Base-by-base conservation (phyloP, 441 rosid species). In the Populus hybrid region DNA sequence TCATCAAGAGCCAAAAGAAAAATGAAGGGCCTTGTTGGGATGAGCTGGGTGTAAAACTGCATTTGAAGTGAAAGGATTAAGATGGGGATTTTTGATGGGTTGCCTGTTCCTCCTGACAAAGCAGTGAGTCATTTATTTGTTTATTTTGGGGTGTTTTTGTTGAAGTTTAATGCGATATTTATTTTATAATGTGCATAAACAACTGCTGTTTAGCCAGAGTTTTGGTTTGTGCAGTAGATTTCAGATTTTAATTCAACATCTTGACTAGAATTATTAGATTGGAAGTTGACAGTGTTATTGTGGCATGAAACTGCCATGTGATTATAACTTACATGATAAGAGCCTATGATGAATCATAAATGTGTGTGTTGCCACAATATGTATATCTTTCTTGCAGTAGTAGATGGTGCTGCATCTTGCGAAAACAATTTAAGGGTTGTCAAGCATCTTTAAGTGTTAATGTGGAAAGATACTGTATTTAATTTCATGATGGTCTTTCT, bases 41-140 rank as follows among this genome's bases (percentile, higher is more conserved):
- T 84, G 85, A 78, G 74, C 70, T 85, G 83, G 75, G 81, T 81
- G 74, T 36, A 68, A 23, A 42, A 71, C 79, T 64, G 78, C 81
- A 73, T 70, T 71, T 78, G 81, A 82, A 61, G 79, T 91, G 94
- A 67, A 79, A 30, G 32, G 32, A 30, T 30, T 30, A 30, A 30
- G 32, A 30, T 30, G 32, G 32, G 32, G 32, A 30, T 90, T 78
- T 94, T 94, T 67, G 93, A 93, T 83, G 97, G 92, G 83, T 84
- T 97, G 89, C 99, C 98, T n/a, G 91, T 97, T 74, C 93, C 98
- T 76, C 89, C 90, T 23, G 97, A 93, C 61, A 97, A 97, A 85
- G 87, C 88, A 77, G 99, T 97, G 82, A 85, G 88, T 78, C 70
- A 20, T 75, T 34, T 72, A 35, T 28, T 70, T 30, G 32, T 30